Evolutionary conservation across 805 yeast genomes (phyloP), one percentile per base, ranked within the genome.

Genomic region (Metschnikowia vanudenii): DNA sequence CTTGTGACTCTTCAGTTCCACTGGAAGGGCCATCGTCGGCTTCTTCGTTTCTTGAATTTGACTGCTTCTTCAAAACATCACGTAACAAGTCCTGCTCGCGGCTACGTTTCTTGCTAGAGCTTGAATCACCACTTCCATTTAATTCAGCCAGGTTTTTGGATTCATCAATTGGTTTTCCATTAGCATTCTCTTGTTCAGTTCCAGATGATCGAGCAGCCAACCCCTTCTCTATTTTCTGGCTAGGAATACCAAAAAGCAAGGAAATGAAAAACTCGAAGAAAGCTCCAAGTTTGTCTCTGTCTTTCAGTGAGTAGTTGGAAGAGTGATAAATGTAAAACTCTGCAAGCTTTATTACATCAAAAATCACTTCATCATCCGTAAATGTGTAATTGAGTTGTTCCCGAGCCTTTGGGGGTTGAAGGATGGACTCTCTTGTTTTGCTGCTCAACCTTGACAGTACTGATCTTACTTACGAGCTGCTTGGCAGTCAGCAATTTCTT

Each of bases 381-480:
- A 90, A 81, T 22, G 68, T 70, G 60, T 80, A 88, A 46, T 77
- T 76, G 50, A 88, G 71, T 56, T 80, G 84, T 46, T 83, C 82
- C 62, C 84, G 85, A n/a, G 97, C 92, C 54, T 80, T 81, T 3
- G n/a, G 96, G 96, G 42, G 91, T 82, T 57, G 88, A 75, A 32
- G 96, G 96, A 58, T 87, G 90, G 49, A 88, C 71, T 60, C 95
- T 78, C 67, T 89, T 91, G 57, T 85, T 87, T n/a, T 78, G 79
- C 64, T 89, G 96, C 60, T 92, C 99, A 35, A 88, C 86, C 67
- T 91, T 90, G 35, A 91, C 86, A 2, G 97, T 88, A 56, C 94
- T 86, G 46, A 94, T 86, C 62, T 92, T 98, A 52, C 96, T 85
- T 12, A 94, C 82, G 56, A 94, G 69, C 57, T 90, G 96, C 60